Conservation (phyloP, 179 eudicot species). For the Corrigiola litoralis region DNA sequence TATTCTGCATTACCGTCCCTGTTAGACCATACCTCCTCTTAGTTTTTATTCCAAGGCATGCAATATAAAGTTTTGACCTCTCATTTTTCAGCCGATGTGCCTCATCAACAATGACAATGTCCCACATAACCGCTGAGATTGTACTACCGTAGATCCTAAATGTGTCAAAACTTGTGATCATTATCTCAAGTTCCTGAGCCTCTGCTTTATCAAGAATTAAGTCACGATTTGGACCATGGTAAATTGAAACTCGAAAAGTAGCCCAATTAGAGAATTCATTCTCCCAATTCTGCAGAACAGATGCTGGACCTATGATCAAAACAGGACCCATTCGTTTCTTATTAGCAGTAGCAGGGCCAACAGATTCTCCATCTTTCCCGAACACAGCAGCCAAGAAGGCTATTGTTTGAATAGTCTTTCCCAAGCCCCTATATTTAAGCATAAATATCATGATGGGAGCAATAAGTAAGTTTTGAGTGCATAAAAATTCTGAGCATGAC, state of each 20-base stretch:
- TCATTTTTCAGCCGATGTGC: constrained; percentile 96
- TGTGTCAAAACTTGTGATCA: constrained; percentile 93
- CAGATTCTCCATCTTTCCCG: constrained; percentile 63
- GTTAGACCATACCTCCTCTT: constrained; percentile 88
- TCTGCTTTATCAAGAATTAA: constrained; percentile 68
- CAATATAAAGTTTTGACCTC: constrained; percentile 75
- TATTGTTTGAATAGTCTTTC: constrained; percentile 96
- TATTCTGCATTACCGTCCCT: constrained; percentile 96
- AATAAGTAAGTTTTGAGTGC: constrained; percentile 12
- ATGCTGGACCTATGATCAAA: constrained; percentile 78
- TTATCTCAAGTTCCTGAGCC: constrained; percentile 56
- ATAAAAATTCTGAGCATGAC: not conserved
- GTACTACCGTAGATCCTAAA: constrained; percentile 68
- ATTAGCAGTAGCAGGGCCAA: constrained; percentile 16
- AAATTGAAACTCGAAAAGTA: constrained; percentile 66
- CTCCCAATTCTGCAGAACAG: constrained; percentile 94
- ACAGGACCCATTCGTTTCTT: constrained; percentile 58
- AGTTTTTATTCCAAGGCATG: constrained; percentile 67
- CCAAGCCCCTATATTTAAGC: constrained; percentile 68
- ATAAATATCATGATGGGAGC: constrained; percentile 4
- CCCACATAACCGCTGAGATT: constrained; percentile 68
- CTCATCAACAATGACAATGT: constrained; percentile 82
- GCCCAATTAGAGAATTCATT: constrained; percentile 89
- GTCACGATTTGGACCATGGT: constrained; percentile 93
- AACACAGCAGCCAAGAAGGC: constrained; percentile 96